Evolutionary conservation across 495 filamentous ascomycete genomes (phyloP), one percentile per base, ranked within the genome.

Genomic region (Penicillium flavigenum): DNA sequence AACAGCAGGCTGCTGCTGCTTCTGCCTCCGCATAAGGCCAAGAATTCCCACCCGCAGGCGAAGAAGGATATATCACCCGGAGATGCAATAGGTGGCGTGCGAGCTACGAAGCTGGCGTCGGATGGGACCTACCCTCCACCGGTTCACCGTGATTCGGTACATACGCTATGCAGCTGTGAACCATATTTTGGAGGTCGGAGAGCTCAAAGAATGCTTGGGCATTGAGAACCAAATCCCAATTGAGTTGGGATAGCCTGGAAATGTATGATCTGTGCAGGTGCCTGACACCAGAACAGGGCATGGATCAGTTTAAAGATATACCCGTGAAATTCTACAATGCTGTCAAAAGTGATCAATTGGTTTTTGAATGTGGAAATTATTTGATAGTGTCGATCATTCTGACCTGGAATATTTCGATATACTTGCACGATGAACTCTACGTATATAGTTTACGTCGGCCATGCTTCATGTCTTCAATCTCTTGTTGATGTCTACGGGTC

Each of bases 1-100:
- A 79, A 53, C 70, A 75, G 48, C 72, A 77, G 48, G 64, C 65
- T 14, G 70, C 74, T 34, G 65, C 73, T 16, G 63, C 72, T 55
- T 64, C 65, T 24, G 75, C 73, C 16, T 76, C 70, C 19, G 68
- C 73, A 19, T 76, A 56, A 73, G 31, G 29, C 47, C 12, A 55
- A 39, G 10, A 46, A 34, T 17, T n/a, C 2, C 12, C 12, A 17
- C 0, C 9, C 0, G 31, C 17, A 31, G n/a, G 19, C 22, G 17
- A 47, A 27, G 32, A 47, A 44, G 38, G 16, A 55, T 29, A 55
- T 55, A 32, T 36, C 32, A 27, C 43, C 20, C 16, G 27, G 19
- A 44, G 20, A 29, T 45, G 27, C 29, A 31, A 39, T 7, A 31
- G 11, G 12, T 27, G 24, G 22, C 31, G 24, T 12, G 10, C 16